Percentiles rank a stretch among this genome's conserved stretches.
Evolutionary conservation across 805 yeast species (phyloP).

Genomic region (Teunomyces pallodes): DNA sequence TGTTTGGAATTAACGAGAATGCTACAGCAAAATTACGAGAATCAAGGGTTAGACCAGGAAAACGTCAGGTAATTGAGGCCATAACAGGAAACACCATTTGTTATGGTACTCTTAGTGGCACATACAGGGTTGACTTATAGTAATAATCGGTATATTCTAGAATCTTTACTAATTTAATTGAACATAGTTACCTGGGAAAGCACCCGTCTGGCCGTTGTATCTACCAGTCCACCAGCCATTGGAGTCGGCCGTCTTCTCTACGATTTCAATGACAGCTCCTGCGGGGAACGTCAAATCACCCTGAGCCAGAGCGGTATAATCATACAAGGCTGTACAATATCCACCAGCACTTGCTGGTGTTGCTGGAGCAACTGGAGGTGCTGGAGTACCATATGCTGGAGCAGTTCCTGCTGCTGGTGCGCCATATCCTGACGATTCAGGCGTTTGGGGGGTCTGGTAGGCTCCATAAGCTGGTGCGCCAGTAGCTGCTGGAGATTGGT

Average conservation of each 20-base stretch:
- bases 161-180: slow-evolving; percentile 47
- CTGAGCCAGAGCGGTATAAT: slow-evolving; percentile 86
- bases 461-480: slow-evolving; percentile 11
- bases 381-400: slow-evolving; percentile 26
- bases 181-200: slow-evolving; percentile 96
- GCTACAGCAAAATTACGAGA: slow-evolving; percentile 9
- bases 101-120: slow-evolving; percentile 1
- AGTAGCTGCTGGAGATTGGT: slow-evolving; percentile 9
- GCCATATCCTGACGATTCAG: slow-evolving; percentile 14
- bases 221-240: slow-evolving; percentile 99
- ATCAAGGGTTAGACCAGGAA: background rate
- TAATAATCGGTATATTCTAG: background rate
- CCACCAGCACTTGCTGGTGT: slow-evolving; percentile 29
- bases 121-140: slow-evolving; percentile 1
- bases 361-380: slow-evolving; percentile 10
- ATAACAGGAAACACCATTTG: background rate
- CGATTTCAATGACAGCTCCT: slow-evolving; percentile 80
- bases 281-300: slow-evolving; percentile 89
- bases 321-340: slow-evolving; percentile 86
- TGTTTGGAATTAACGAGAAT: slow-evolving; percentile 10
- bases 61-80: background rate
- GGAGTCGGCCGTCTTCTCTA: slow-evolving; percentile 76
- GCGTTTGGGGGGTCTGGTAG: slow-evolving; percentile 8
- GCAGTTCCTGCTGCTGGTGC: slow-evolving; percentile 12
- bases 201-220: slow-evolving; percentile 80